These are phyloP conservation scores for Populus hybrid DNA, from an alignment of 441 rosid genomes.

Conservation along the genomic window DNA sequence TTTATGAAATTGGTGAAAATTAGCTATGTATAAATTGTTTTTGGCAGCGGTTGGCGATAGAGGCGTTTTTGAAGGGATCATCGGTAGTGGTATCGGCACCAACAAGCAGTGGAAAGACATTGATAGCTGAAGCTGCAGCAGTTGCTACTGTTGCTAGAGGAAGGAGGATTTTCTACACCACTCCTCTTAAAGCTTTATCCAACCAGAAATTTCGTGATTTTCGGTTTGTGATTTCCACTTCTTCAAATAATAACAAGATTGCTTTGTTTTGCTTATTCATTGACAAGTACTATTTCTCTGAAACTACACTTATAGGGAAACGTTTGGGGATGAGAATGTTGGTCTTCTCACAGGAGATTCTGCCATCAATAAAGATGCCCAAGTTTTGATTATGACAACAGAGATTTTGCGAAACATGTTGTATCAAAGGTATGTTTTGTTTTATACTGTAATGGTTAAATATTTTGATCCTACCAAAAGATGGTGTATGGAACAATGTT, in stretches of 20 bases:
- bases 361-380: slow-evolving; percentile 84
- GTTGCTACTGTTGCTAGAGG: slow-evolving; percentile 83
- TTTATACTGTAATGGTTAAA: background rate
- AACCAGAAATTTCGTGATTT: slow-evolving; percentile 97
- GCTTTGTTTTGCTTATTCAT: background rate
- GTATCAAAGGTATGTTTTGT: slow-evolving; percentile 64
- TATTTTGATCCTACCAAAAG: no score
- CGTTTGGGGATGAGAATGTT: slow-evolving; percentile 86
- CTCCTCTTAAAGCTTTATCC: slow-evolving; percentile 96
- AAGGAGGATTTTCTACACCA: slow-evolving; percentile 80
- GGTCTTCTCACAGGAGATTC: slow-evolving; percentile 94
- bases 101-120: slow-evolving; percentile 93
- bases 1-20: background rate
- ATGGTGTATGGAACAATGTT: no score
- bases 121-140: slow-evolving; percentile 98
- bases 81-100: slow-evolving; percentile 98
- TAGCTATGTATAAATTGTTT: background rate
- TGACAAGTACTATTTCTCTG: background rate
- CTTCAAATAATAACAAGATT: background rate
- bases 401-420: slow-evolving; percentile 97
- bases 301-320: slow-evolving; percentile 41
- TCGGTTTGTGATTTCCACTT: slow-evolving; percentile 39
- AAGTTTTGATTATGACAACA: slow-evolving; percentile 84
- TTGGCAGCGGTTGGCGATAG: slow-evolving; percentile 66
- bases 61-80: slow-evolving; percentile 78